These are phyloP conservation scores for Penicillium sp. DNA, from an alignment of 2,329 filamentous ascomycete species.

Conservation along the genomic window DNA sequence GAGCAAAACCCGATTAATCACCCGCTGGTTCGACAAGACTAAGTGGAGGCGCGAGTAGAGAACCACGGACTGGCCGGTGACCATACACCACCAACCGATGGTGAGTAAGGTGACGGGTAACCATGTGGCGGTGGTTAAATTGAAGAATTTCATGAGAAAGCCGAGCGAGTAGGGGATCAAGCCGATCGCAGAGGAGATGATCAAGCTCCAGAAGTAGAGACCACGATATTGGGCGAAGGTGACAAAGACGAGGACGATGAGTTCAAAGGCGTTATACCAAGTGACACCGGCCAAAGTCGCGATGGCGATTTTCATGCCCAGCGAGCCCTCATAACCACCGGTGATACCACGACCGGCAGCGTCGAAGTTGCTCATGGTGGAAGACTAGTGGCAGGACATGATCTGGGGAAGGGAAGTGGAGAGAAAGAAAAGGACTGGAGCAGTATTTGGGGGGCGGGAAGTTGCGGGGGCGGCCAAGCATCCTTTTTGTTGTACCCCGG, in stretches of 20 bases:
- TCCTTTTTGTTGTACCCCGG: too few species aligned
- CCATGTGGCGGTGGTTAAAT: constrained; percentile 32
- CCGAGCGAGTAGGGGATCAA: constrained; percentile 44
- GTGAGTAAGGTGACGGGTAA: constrained; percentile 42
- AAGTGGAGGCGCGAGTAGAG: constrained; percentile 49
- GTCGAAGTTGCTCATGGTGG: constrained; percentile 23
- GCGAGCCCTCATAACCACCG: constrained; percentile 32
- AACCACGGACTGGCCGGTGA: constrained; percentile 46
- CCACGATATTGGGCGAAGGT: constrained; percentile 45
- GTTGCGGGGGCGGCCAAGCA: too few species aligned
- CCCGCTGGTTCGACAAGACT: constrained; percentile 37
- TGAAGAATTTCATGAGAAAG: constrained; percentile 46
- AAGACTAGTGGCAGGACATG: constrained; percentile 8
- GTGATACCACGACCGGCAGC: constrained; percentile 35
- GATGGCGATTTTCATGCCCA: constrained; percentile 41
- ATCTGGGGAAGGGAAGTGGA: constrained; percentile 1
- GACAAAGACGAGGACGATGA: constrained; percentile 45
- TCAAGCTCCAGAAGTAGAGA: constrained; percentile 48
- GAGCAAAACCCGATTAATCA: constrained; percentile 38
- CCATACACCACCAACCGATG: constrained; percentile 46
- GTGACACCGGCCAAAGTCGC: constrained; percentile 45
- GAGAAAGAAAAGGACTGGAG: not conserved
- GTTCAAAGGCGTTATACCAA: constrained; percentile 48
- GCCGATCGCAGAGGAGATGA: constrained; percentile 42
- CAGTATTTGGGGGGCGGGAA: too few species aligned